Evolutionary conservation across 495 filamentous ascomycete species (phyloP).

Genomic region (Venustampulla echinocandica): DNA sequence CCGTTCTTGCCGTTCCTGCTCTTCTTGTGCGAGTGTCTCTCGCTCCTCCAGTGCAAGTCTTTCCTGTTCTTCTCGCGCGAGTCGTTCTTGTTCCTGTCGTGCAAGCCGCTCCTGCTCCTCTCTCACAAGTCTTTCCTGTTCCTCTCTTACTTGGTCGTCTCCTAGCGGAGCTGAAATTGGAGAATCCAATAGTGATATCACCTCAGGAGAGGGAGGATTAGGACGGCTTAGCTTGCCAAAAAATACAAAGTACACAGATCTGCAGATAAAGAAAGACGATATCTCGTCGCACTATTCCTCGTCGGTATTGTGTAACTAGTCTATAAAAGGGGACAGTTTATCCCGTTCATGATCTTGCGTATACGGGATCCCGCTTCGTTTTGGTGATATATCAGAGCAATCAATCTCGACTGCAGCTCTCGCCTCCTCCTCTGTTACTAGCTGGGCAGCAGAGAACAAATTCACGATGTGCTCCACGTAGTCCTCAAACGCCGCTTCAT

Average conservation of each 20-base stretch:
- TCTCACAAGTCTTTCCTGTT: background rate
- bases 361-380: slow-evolving; percentile 20
- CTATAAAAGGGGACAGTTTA: slow-evolving; percentile 23
- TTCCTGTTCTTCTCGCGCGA: background rate
- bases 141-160: slow-evolving; percentile 8
- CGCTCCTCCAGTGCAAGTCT: slow-evolving; percentile 1
- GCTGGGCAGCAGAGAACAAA: slow-evolving; percentile 19
- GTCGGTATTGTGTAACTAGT: slow-evolving; percentile 20
- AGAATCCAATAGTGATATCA: slow-evolving; percentile 1
- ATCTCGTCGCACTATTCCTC: slow-evolving; percentile 18
- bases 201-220: slow-evolving; percentile 3
- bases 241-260: slow-evolving; percentile 30
- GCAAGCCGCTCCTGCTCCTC: background rate
- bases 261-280: slow-evolving; percentile 27
- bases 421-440: slow-evolving; percentile 9
- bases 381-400: slow-evolving; percentile 6
- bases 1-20: slow-evolving; percentile 8
- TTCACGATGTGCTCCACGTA: slow-evolving; percentile 20
- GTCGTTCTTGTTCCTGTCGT: background rate
- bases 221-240: slow-evolving; percentile 21
- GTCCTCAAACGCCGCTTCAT: slow-evolving; percentile 16
- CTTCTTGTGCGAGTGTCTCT: slow-evolving; percentile 4
- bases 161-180: slow-evolving; percentile 8
- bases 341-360: slow-evolving; percentile 20
- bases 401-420: slow-evolving; percentile 11